phyloP scores from a whole-genome alignment of 345 rosid species.

The Schrenkiella parvula region DNA sequence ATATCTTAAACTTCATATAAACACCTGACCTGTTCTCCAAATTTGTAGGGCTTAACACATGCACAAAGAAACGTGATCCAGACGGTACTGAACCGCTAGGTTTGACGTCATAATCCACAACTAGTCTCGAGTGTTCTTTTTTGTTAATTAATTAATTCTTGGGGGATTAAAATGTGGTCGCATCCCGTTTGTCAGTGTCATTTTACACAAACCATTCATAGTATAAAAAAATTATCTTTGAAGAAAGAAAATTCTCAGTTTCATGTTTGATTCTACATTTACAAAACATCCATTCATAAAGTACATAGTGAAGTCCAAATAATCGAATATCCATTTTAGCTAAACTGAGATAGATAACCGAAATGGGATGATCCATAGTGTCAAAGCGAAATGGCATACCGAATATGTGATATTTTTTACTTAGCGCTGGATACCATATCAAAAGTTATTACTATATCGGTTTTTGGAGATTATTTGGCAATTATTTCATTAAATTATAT shows the following conservation, averaged over 20 bases:
- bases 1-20: conserved; percentile 2
- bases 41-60: conserved; percentile 49
- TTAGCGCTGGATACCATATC: no score
- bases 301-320: no score
- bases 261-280: background rate
- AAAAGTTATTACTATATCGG: no score
- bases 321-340: no score
- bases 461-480: no score
- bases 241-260: background rate
- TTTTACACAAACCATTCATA: background rate
- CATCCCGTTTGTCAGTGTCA: conserved; percentile 6
- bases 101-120: background rate
- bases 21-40: conserved; percentile 19
- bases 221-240: background rate
- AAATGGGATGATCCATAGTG: no score
- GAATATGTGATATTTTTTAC: no score
- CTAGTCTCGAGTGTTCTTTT: conserved; percentile 2
- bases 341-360: no score
- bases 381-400: no score
- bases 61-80: conserved; percentile 52
- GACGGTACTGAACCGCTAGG: conserved; percentile 35
- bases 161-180: conserved; percentile 6
- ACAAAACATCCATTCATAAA: no score
- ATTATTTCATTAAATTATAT: no score
- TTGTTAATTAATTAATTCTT: conserved; percentile 4